phyloP scores from a whole-genome alignment of 805 yeast genomes.

The Pichia heedii region DNA sequence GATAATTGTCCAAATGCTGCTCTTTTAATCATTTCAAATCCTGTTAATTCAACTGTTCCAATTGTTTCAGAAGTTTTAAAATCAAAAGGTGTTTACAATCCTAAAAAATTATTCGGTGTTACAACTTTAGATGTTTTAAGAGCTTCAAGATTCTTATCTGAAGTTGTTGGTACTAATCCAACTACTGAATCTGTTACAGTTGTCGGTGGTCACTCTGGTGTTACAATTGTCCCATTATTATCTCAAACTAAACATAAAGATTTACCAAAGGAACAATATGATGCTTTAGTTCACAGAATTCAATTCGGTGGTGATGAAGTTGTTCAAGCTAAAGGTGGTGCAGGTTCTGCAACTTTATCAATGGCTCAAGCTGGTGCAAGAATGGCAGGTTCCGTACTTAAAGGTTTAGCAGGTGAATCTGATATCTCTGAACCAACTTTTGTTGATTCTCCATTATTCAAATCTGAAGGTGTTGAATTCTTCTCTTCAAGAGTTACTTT shows the following conservation, averaged over 20 bases:
- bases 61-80: slow-evolving; percentile 90
- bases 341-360: slow-evolving; percentile 77
- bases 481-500: slow-evolving; percentile 92
- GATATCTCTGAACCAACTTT: slow-evolving; percentile 45
- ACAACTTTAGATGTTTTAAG: slow-evolving; percentile 90
- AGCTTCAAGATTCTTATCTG: slow-evolving; percentile 75
- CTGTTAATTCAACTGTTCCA: slow-evolving; percentile 96
- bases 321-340: slow-evolving; percentile 76
- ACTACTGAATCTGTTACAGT: slow-evolving; percentile 70
- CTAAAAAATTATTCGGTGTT: slow-evolving; percentile 89
- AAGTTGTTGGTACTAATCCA: slow-evolving; percentile 66
- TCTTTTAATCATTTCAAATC: slow-evolving; percentile 79
- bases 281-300: slow-evolving; percentile 73
- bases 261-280: slow-evolving; percentile 55
- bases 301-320: slow-evolving; percentile 92
- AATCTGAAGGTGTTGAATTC: slow-evolving; percentile 88
- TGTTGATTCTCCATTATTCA: slow-evolving; percentile 71
- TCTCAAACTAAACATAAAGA: slow-evolving; percentile 70
- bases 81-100: slow-evolving; percentile 80
- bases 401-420: slow-evolving; percentile 40
- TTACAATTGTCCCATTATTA: slow-evolving; percentile 88
- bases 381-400: slow-evolving; percentile 58
- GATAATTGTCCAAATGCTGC: slow-evolving; percentile 79
- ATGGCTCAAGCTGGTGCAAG: slow-evolving; percentile 84
- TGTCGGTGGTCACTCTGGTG: slow-evolving; percentile 97